phyloP scores from a whole-genome alignment of 2,329 filamentous ascomycete species.

The Fusarium sp. region DNA sequence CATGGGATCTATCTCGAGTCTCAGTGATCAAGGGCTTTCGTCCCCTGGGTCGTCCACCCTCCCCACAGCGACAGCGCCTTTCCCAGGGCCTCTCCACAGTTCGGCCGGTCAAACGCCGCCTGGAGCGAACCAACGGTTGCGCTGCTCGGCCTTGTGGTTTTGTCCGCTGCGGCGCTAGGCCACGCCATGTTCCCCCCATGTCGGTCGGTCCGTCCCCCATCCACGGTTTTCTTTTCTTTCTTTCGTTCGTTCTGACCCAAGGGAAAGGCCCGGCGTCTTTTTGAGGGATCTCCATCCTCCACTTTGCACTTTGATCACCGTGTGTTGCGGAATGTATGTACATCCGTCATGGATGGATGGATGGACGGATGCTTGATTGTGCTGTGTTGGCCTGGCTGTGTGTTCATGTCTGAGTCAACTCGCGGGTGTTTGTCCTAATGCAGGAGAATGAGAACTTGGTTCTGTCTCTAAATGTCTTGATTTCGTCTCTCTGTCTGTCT shows the following conservation, averaged over 20 bases:
- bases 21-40: background rate
- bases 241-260: background rate
- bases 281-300: constrained; percentile 14
- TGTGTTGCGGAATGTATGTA: constrained; percentile 3
- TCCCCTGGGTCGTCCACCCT: constrained; percentile 15
- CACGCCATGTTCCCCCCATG: constrained; percentile 19
- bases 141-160: constrained; percentile 26
- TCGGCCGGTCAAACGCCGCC: constrained; percentile 68
- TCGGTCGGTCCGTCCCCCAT: constrained; percentile 33
- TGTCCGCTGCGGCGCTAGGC: constrained; percentile 19
- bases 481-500: background rate
- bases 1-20: background rate
- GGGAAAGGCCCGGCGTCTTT: background rate
- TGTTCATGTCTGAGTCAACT: constrained; percentile 2
- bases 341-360: background rate
- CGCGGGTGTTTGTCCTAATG: background rate
- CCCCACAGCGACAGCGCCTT: constrained; percentile 27
- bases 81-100: constrained; percentile 59
- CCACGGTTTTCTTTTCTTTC: background rate
- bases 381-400: background rate
- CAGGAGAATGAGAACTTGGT: background rate
- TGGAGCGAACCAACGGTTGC: constrained; percentile 51
- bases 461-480: background rate
- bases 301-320: background rate
- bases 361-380: background rate